These are phyloP conservation scores for Cetraspora pellucida DNA, from an alignment of 192 early-diverging fungal species.

Conservation along the genomic window DNA sequence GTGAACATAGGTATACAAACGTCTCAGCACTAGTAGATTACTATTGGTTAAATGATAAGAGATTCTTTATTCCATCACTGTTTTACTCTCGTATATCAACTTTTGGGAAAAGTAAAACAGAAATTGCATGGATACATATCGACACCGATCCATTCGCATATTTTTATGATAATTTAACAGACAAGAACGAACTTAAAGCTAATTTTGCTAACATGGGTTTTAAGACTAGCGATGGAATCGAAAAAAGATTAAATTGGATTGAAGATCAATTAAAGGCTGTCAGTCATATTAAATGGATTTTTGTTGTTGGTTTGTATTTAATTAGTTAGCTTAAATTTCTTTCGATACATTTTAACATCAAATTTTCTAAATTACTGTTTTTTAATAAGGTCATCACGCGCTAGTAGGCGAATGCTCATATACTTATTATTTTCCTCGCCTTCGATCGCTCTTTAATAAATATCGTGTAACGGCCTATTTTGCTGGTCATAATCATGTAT, in stretches of 20 bases:
- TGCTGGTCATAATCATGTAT: constrained; percentile 21
- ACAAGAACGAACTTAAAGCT: not conserved
- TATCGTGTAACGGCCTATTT: constrained; percentile 27
- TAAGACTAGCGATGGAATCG: not conserved
- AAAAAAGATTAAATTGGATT: constrained; percentile 15
- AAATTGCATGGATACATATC: constrained; percentile 6
- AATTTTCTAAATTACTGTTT: too few species aligned
- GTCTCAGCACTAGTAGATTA: too few species aligned
- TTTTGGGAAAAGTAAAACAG: not conserved
- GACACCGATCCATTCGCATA: not conserved
- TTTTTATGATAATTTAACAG: not conserved
- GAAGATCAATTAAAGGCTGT: constrained; percentile 8
- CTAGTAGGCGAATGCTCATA: constrained; percentile 17
- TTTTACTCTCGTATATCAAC: too few species aligned
- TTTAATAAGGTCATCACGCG: constrained; percentile 25
- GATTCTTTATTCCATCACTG: too few species aligned
- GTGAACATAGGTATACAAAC: too few species aligned
- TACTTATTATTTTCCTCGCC: not conserved
- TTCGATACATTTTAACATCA: not conserved
- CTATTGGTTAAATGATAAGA: too few species aligned
- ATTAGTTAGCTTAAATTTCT: not conserved
- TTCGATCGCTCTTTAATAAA: not conserved
- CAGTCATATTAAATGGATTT: constrained; percentile 9
- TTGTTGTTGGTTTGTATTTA: constrained; percentile 7
- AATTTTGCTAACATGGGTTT: too few species aligned